Conservation (phyloP, 2,329 filamentous ascomycete species). For the Aureobasidium vineae region DNA sequence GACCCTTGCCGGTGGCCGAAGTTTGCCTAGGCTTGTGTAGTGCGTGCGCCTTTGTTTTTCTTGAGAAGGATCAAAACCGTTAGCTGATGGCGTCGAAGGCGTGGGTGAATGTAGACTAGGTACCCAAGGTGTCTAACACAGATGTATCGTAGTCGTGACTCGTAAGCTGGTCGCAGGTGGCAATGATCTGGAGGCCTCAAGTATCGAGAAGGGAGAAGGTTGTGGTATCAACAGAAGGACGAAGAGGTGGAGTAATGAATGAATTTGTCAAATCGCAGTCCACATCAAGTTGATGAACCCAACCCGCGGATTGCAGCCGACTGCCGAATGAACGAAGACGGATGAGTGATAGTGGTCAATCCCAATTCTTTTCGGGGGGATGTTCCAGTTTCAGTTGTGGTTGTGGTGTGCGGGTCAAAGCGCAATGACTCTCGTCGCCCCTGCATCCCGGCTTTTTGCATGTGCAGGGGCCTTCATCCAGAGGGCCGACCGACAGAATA, state of each 20-base stretch:
- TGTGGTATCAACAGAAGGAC: background rate
- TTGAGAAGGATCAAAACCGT: conserved; percentile 1
- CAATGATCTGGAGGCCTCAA: background rate
- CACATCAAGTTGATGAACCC: background rate
- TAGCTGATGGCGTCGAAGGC: conserved; percentile 9
- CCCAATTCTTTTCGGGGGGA: conserved; percentile 2
- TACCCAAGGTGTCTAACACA: background rate
- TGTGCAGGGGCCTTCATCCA: background rate
- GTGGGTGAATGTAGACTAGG: background rate
- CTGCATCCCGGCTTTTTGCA: conserved; percentile 8
- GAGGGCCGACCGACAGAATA: background rate
- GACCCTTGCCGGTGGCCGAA: conserved; percentile 6
- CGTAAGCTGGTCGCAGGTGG: background rate
- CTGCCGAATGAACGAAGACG: conserved; percentile 5
- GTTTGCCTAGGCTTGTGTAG: background rate
- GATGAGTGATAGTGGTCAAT: background rate
- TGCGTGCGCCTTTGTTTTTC: background rate
- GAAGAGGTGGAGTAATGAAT: conserved; percentile 1
- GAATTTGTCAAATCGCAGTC: background rate
- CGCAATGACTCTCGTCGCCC: conserved; percentile 4
- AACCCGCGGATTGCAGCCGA: background rate
- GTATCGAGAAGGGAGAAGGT: background rate
- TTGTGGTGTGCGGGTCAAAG: background rate
- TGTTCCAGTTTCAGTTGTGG: conserved; percentile 3
- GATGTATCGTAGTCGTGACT: background rate